These are phyloP conservation scores for Geosmithia flava DNA, from an alignment of 2,329 filamentous ascomycete species.

Conservation along the genomic window DNA sequence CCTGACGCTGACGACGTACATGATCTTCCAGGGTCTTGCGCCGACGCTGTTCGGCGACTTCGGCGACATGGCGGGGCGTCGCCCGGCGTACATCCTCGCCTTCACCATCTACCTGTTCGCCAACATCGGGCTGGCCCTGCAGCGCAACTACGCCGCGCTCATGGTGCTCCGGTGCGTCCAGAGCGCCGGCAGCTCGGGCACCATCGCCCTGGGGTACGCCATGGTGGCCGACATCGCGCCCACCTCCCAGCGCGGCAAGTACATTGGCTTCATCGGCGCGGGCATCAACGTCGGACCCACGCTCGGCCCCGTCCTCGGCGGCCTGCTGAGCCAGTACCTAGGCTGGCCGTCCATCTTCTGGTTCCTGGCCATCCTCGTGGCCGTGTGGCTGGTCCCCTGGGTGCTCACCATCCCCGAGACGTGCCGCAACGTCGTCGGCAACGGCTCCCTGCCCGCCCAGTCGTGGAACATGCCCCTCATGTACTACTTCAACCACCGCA, in stretches of 20 bases:
- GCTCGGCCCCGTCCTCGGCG: constrained; percentile 50
- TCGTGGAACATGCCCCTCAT: constrained; percentile 45
- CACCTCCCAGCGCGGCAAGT: constrained; percentile 57
- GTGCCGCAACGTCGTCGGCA: constrained; percentile 45
- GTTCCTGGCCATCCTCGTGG: constrained; percentile 48
- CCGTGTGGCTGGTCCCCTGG: constrained; percentile 39
- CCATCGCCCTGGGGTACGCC: constrained; percentile 58
- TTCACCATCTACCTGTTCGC: constrained; percentile 45
- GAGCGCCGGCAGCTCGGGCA: constrained; percentile 52
- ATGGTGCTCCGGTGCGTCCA: constrained; percentile 51
- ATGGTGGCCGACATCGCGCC: constrained; percentile 62
- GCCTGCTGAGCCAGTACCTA: constrained; percentile 47
- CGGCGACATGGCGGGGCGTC: constrained; percentile 45
- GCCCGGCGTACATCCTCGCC: constrained; percentile 47
- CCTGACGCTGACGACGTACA: constrained; percentile 44
- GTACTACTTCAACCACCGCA: constrained; percentile 29
- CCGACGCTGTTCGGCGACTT: constrained; percentile 51
- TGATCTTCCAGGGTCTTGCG: constrained; percentile 51
- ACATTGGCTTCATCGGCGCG: constrained; percentile 54
- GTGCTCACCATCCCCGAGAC: constrained; percentile 46
- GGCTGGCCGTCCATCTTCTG: constrained; percentile 61
- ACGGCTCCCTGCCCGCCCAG: constrained; percentile 47
- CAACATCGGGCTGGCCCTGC: constrained; percentile 47
- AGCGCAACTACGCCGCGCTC: constrained; percentile 43
- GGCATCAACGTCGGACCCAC: constrained; percentile 44